Conservation (phyloP, 306 rosid genomes). For the Casuarina glauca region DNA sequence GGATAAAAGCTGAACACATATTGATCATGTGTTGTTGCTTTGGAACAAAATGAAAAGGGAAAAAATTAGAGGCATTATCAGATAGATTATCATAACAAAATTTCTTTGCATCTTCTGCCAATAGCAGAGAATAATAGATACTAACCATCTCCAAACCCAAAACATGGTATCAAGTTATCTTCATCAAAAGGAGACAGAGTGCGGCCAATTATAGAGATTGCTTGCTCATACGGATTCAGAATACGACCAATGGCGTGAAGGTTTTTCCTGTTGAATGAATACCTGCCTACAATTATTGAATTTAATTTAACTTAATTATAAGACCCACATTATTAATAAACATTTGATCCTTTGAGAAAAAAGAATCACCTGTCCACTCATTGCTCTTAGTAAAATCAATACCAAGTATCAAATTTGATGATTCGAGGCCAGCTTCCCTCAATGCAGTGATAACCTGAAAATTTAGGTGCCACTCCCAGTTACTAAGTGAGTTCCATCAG, state of each 20-base stretch:
- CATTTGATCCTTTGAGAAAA: neutral
- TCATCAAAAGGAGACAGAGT: slow-evolving; percentile 91
- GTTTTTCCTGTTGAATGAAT: slow-evolving; percentile 76
- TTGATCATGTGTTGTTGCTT: slow-evolving; percentile 79
- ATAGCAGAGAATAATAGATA: slow-evolving; percentile 23
- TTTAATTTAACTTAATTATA: slow-evolving; percentile 19
- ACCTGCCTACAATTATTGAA: slow-evolving; percentile 56
- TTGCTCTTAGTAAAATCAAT: slow-evolving; percentile 97
- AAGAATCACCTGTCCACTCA: slow-evolving; percentile 90
- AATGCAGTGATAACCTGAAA: slow-evolving; percentile 82
- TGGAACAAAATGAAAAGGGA: slow-evolving; percentile 26
- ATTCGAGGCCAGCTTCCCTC: slow-evolving; percentile 94
- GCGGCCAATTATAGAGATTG: slow-evolving; percentile 84
- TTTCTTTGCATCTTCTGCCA: slow-evolving; percentile 5
- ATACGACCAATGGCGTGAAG: slow-evolving; percentile 66
- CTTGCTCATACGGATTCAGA: slow-evolving; percentile 97
- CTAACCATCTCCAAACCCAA: slow-evolving; percentile 96
- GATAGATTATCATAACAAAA: slow-evolving; percentile 15
- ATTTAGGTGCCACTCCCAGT: slow-evolving; percentile 21
- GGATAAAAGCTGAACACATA: slow-evolving; percentile 68
- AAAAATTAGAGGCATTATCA: slow-evolving; percentile 8
- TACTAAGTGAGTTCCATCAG: neutral
- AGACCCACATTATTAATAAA: neutral
- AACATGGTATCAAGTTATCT: slow-evolving; percentile 93
- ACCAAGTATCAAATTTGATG: slow-evolving; percentile 89